These are phyloP conservation scores for Rhynchosporium agropyri DNA, from an alignment of 2,329 filamentous ascomycete species.

Conservation along the genomic window DNA sequence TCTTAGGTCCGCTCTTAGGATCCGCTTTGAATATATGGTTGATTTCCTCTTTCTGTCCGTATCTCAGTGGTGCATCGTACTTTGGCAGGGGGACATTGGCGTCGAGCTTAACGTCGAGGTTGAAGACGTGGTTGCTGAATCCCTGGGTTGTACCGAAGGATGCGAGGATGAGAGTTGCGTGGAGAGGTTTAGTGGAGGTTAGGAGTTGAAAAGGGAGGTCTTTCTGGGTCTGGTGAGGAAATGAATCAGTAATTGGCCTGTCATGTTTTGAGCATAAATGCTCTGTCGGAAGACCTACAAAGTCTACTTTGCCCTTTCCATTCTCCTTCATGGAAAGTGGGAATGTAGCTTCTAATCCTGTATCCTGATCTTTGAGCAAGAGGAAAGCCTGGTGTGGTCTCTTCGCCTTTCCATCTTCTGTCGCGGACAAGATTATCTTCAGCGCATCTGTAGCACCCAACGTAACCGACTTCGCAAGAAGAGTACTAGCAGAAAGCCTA, in stretches of 20 bases:
- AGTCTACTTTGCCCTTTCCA: constrained; percentile 81
- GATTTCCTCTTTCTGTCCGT: constrained; percentile 82
- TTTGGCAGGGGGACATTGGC: constrained; percentile 59
- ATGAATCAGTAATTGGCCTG: constrained; percentile 29
- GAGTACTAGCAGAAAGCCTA: constrained; percentile 39
- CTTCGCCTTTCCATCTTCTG: constrained; percentile 76
- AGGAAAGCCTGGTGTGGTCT: constrained; percentile 94
- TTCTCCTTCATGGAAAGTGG: constrained; percentile 81
- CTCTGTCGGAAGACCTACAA: constrained; percentile 62
- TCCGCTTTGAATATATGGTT: constrained; percentile 86
- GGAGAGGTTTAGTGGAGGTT: constrained; percentile 65
- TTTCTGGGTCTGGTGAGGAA: constrained; percentile 69
- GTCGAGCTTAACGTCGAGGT: constrained; percentile 68
- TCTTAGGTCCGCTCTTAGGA: constrained; percentile 75
- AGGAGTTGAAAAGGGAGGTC: constrained; percentile 87
- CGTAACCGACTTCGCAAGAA: constrained; percentile 61
- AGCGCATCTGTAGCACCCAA: constrained; percentile 72
- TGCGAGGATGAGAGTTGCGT: constrained; percentile 80
- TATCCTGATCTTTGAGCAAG: constrained; percentile 71
- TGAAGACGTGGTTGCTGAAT: constrained; percentile 71
- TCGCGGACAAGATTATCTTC: constrained; percentile 80
- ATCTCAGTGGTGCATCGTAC: constrained; percentile 73
- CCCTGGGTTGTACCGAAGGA: constrained; percentile 78
- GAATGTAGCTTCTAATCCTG: constrained; percentile 84
- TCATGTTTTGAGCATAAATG: not conserved